These are phyloP conservation scores for Trifolium pratense DNA, from an alignment of 306 rosid species.

Conservation along the genomic window DNA sequence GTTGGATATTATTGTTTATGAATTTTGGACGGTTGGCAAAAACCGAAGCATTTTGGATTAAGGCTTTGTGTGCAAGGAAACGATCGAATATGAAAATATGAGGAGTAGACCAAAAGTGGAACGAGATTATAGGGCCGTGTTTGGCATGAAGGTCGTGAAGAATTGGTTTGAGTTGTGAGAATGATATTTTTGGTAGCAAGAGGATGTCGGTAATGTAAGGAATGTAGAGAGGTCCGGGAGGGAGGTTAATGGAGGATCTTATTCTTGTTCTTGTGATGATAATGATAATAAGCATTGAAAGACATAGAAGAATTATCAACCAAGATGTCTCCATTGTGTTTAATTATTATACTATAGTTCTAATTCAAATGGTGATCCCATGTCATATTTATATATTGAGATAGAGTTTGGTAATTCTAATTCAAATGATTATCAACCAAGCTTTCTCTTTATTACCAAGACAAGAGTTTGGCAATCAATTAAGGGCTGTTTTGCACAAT, in stretches of 20 bases:
- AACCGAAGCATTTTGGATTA: constrained; percentile 36
- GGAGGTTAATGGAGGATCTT: constrained; percentile 8
- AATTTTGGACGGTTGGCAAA: constrained; percentile 46
- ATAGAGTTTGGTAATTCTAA: too few species aligned
- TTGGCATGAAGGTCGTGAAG: constrained; percentile 34
- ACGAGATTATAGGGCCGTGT: constrained; percentile 45
- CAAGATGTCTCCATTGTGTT: not conserved
- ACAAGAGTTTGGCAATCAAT: too few species aligned
- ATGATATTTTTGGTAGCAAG: not conserved
- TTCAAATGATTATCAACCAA: too few species aligned
- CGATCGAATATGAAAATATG: constrained; percentile 41
- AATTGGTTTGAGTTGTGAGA: constrained; percentile 10
- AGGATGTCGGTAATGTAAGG: constrained; percentile 13
- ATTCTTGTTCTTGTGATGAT: too few species aligned
- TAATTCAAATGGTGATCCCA: too few species aligned
- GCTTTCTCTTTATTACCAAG: too few species aligned
- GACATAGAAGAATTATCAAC: not conserved
- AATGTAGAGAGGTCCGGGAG: constrained; percentile 32
- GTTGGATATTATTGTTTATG: constrained; percentile 15
- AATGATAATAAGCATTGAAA: not conserved
- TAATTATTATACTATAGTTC: not conserved
- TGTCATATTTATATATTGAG: too few species aligned
- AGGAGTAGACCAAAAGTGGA: constrained; percentile 24
- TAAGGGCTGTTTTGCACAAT: too few species aligned
- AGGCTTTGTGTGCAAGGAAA: constrained; percentile 45